Evolutionary conservation across 768 basidiomycete species (phyloP).

Genomic region (Neoboletus magnificus): DNA sequence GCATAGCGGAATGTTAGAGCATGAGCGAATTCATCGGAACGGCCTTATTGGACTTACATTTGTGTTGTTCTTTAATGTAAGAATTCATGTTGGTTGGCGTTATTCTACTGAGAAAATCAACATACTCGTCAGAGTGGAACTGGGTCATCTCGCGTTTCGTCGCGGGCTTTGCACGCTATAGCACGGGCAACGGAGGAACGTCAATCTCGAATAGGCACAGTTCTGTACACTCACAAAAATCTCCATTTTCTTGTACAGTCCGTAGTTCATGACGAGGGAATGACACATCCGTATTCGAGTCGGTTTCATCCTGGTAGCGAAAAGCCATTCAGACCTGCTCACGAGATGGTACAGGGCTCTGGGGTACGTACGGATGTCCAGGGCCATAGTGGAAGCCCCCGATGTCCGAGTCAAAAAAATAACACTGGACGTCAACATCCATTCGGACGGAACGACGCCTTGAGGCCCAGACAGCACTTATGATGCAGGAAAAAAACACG

Average conservation of each 20-base stretch:
- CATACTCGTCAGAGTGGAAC: constrained; percentile 99
- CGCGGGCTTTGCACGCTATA: constrained; percentile 95
- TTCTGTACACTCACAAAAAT: constrained; percentile 75
- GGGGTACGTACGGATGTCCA: constrained; percentile 74
- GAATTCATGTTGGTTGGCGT: constrained; percentile 94
- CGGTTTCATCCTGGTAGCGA: constrained; percentile 78
- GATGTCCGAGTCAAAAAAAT: constrained; percentile 99
- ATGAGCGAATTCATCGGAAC: not conserved
- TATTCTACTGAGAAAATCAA: constrained; percentile 92
- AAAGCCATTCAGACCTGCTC: constrained; percentile 1
- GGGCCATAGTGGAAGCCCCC: constrained; percentile 99
- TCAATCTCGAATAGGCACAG: not conserved
- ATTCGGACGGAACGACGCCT: not conserved
- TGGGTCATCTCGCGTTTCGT: constrained; percentile 99
- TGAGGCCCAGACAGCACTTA: constrained; percentile 4
- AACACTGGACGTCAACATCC: constrained; percentile 58
- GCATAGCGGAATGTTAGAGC: not conserved
- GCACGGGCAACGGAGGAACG: not conserved
- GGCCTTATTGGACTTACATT: constrained; percentile 55
- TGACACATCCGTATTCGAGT: constrained; percentile 99
- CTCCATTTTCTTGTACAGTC: constrained; percentile 99
- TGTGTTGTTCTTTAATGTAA: constrained; percentile 92
- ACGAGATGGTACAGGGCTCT: not conserved
- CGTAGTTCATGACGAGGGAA: constrained; percentile 99
- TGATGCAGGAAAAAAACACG: constrained; percentile 31